Base-by-base conservation (phyloP, 2,329 filamentous ascomycete genomes). In the Aspergillus amoenus region DNA sequence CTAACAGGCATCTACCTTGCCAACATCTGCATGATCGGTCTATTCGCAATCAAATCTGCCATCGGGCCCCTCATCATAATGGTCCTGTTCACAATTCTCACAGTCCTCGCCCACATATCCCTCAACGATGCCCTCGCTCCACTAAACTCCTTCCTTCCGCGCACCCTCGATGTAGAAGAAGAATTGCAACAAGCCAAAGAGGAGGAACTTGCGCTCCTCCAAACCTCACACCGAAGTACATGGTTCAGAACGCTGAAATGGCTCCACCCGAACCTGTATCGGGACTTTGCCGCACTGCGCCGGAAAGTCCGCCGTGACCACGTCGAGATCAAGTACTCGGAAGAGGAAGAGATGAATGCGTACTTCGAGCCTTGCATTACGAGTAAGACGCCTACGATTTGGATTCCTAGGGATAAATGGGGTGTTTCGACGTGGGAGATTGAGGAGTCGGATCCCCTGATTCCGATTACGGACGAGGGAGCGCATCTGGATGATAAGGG, bases 1-100 rank as follows among this genome's bases (percentile, higher is more conserved):
- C 83, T 95, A 40, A 88, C 87, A 0, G 92, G 93, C 12, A 76
- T 96, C 18, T 97, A 97, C 71, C 81, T 97, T 22, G 87, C 89
- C 1, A 86, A 95, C 65, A 74, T 93, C 13, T 94, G 91, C 75
- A 82, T 97, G 73, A 88, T 96, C 62, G 92, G 92, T 21, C 82
- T 97, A 1, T 93, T 96, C 66, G 88, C 84, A 44, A 84, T 93
- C 51, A 86, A 84, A 9, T 78, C 79, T 4, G 75, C 76, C 27
- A 68, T 87, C 12, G 88, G 87, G 0, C 90, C 91, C 0, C 74
- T 93, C 59, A 77, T 92, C n/a, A 77, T 94, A 47, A 92, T 93
- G 85, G 79, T 89, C 18, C 70, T 88, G 18, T 89, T 92, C 75
- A 77, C 92, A 8, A 72, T 95, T 62, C 87, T 93, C 68, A 92